These are phyloP conservation scores for Termitomyces sp. DNA, from an alignment of 768 basidiomycete species.

Conservation along the genomic window DNA sequence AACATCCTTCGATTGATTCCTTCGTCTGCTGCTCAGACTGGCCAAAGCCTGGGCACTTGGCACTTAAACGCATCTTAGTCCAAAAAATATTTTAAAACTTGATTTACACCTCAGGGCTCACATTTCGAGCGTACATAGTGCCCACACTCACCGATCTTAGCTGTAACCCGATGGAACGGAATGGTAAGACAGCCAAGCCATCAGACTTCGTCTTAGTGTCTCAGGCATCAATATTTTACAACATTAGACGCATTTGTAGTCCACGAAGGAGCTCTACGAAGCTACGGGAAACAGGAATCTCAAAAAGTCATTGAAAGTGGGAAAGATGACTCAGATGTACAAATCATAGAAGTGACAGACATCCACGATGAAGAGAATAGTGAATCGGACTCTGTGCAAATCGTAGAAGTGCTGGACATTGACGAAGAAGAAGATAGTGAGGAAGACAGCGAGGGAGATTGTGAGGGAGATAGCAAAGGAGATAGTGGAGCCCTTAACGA, in stretches of 20 bases:
- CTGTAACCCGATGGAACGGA: not conserved
- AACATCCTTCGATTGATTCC: no score
- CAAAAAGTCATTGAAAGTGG: not conserved
- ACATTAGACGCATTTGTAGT: not conserved
- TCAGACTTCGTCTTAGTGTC: not conserved
- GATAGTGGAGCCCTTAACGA: not conserved
- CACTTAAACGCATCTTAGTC: not conserved
- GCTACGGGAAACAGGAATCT: not conserved
- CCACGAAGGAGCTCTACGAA: not conserved
- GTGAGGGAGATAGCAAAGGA: not conserved
- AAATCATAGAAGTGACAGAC: not conserved
- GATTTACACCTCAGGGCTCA: not conserved
- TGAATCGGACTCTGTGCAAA: not conserved
- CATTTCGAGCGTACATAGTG: not conserved
- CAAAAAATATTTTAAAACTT: not conserved
- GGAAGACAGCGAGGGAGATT: no score
- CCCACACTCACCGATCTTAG: not conserved
- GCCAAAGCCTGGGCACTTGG: not conserved
- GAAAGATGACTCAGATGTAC: not conserved
- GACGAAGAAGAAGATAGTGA: not conserved
- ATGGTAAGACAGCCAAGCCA: not conserved
- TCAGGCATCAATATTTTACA: not conserved
- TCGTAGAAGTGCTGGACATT: not conserved
- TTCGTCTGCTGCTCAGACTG: no score
- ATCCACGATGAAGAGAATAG: not conserved